These are phyloP conservation scores for Plasmodium relictum DNA, from an alignment of 169 alveolate species.

Conservation along the genomic window DNA sequence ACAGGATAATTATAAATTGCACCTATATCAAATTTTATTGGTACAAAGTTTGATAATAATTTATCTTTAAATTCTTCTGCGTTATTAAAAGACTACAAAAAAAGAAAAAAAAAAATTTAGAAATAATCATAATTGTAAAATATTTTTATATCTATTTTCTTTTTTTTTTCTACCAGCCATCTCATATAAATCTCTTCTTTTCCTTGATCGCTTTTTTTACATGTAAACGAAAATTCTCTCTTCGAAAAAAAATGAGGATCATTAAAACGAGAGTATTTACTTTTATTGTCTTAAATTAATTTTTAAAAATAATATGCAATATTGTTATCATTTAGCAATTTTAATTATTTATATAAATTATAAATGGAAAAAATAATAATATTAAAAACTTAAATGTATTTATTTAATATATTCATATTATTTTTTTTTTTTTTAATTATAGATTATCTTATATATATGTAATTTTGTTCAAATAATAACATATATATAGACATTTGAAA, in stretches of 20 bases:
- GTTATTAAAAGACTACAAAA: slow-evolving; percentile 43
- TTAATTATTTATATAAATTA: too few species aligned
- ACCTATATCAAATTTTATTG: slow-evolving; percentile 93
- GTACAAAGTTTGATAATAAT: slow-evolving; percentile 34
- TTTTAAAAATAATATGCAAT: too few species aligned
- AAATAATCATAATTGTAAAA: neutral
- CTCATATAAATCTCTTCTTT: slow-evolving; percentile 68
- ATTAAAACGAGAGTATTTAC: slow-evolving; percentile 38
- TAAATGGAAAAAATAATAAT: too few species aligned
- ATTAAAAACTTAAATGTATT: too few species aligned
- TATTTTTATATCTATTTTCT: slow-evolving; percentile 7
- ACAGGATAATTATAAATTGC: slow-evolving; percentile 94
- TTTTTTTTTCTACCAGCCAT: slow-evolving; percentile 52
- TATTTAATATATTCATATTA: neutral
- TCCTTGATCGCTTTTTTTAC: slow-evolving; percentile 68
- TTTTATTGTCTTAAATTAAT: slow-evolving; percentile 24
- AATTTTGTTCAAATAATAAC: too few species aligned
- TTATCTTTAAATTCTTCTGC: slow-evolving; percentile 63
- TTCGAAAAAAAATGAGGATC: slow-evolving; percentile 66
- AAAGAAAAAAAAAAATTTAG: neutral
- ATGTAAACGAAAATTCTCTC: slow-evolving; percentile 73
- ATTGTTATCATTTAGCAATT: too few species aligned
- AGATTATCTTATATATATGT: neutral
- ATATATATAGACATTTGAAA: too few species aligned
- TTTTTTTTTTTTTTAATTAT: slow-evolving; percentile 15